phyloP scores from a whole-genome alignment of 192 early-diverging fungal genomes.

The Borealophlyctis nickersoniae region DNA sequence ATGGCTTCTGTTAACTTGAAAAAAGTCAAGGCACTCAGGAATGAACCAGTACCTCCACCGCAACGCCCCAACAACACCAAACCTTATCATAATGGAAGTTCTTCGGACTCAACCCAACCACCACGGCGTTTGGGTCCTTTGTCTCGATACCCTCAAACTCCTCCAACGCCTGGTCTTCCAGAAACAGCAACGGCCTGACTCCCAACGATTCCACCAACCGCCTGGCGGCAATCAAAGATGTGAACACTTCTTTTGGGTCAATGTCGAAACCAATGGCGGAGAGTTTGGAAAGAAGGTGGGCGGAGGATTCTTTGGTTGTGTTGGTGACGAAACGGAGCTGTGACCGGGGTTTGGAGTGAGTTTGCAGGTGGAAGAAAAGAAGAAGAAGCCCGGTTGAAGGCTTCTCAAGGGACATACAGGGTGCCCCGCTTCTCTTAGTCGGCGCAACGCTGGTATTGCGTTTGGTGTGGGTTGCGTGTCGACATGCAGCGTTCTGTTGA shows the following conservation, averaged over 20 bases:
- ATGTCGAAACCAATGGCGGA: constrained; percentile 66
- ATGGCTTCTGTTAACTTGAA: constrained; percentile 75
- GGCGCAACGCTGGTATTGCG: neutral
- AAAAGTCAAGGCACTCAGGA: constrained; percentile 6
- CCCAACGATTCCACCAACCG: constrained; percentile 48
- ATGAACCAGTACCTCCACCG: too few relatives aligned
- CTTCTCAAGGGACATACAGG: neutral
- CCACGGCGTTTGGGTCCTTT: constrained; percentile 68
- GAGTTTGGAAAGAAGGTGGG: constrained; percentile 56
- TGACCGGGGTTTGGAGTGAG: neutral
- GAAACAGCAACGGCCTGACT: constrained; percentile 69
- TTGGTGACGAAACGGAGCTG: constrained; percentile 79
- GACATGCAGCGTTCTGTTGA: constrained; percentile 13
- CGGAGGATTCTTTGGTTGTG: constrained; percentile 74
- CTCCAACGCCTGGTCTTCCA: constrained; percentile 66
- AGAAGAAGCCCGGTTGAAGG: too few relatives aligned
- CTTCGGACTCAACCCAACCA: constrained; percentile 76
- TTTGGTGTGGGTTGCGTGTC: neutral
- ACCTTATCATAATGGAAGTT: constrained; percentile 67
- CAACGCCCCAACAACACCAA: constrained; percentile 7
- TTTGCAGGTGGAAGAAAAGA: neutral
- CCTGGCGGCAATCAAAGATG: constrained; percentile 76
- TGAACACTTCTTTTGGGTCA: constrained; percentile 65
- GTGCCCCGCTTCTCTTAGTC: constrained; percentile 1
- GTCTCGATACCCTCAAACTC: constrained; percentile 66